These are phyloP conservation scores for Ceratopteris richardii DNA, from an alignment of 75 land plant species.

Conservation along the genomic window DNA sequence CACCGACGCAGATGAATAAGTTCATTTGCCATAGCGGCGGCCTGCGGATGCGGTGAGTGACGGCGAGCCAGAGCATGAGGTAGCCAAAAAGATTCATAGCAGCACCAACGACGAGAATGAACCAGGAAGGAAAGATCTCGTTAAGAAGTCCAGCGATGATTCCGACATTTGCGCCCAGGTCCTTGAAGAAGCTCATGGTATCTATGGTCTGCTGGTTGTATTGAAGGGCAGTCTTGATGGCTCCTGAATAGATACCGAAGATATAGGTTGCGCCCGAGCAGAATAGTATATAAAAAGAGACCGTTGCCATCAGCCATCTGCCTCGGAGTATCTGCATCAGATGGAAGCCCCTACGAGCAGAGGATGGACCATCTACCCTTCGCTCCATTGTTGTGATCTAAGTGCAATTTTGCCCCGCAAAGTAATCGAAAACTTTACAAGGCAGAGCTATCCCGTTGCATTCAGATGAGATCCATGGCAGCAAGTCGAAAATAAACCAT, in stretches of 20 bases:
- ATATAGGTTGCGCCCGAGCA: conserved; percentile 45
- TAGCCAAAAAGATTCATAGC: conserved; percentile 38
- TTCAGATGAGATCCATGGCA: no score
- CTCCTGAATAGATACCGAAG: conserved; percentile 43
- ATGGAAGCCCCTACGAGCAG: no score
- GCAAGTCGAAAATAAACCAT: no score
- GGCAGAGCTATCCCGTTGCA: no score
- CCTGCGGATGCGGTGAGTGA: conserved; percentile 23
- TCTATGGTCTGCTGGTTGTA: conserved; percentile 52
- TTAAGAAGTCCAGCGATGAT: conserved; percentile 38
- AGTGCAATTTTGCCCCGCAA: no score
- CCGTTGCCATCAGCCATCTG: conserved; percentile 59
- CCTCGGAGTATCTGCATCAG: conserved; percentile 32
- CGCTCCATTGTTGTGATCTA: conserved; percentile 55
- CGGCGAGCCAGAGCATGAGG: conserved; percentile 39
- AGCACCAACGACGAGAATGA: conserved; percentile 35
- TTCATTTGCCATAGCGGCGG: conserved; percentile 43
- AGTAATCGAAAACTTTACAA: no score
- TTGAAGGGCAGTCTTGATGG: conserved; percentile 29
- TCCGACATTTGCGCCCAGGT: conserved; percentile 54
- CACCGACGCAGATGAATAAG: conserved; percentile 39
- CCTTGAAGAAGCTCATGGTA: conserved; percentile 54
- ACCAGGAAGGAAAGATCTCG: conserved; percentile 40
- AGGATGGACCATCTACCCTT: no score
- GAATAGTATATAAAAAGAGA: conserved; percentile 34